Percentiles rank a stretch among this genome's conserved stretches.
Evolutionary conservation across 495 filamentous ascomycete genomes (phyloP).

Genomic region (Astrothelium subdiscretum): DNA sequence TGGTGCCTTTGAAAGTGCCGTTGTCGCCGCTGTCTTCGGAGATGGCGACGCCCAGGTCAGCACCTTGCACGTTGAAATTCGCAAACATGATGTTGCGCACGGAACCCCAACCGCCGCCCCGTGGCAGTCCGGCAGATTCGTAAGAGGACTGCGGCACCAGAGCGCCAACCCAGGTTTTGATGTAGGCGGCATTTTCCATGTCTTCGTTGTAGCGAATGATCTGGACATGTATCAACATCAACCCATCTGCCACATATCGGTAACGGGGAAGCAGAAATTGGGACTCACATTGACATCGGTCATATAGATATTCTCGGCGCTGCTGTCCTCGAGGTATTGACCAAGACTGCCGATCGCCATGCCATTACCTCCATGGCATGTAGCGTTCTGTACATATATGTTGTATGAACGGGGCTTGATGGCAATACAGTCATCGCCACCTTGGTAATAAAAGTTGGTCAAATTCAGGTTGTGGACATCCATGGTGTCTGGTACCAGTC

Average conservation of each 20-base stretch:
- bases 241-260: neutral
- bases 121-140: conserved; percentile 36
- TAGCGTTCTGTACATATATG: conserved; percentile 39
- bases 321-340: conserved; percentile 45
- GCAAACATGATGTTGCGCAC: conserved; percentile 41
- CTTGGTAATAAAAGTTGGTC: conserved; percentile 46
- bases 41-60: conserved; percentile 32
- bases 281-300: conserved; percentile 28
- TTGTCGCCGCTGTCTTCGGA: conserved; percentile 42
- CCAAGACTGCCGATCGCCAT: conserved; percentile 46
- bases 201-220: conserved; percentile 37
- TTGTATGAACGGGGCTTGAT: conserved; percentile 47
- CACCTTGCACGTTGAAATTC: conserved; percentile 40
- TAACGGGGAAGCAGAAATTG: neutral
- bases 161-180: conserved; percentile 47
- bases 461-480: conserved; percentile 40
- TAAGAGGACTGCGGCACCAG: conserved; percentile 35
- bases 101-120: conserved; percentile 42
- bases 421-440: conserved; percentile 47
- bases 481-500: conserved; percentile 38
- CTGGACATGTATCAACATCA: conserved; percentile 6
- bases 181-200: conserved; percentile 42
- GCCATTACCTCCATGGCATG: conserved; percentile 44
- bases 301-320: conserved; percentile 36
- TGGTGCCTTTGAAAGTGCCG: conserved; percentile 38